A percentile compares a stretch with the other conserved stretches of the same genome.
Conservation (phyloP, 192 early-diverging fungal genomes). For the Thamnidium elegans region DNA sequence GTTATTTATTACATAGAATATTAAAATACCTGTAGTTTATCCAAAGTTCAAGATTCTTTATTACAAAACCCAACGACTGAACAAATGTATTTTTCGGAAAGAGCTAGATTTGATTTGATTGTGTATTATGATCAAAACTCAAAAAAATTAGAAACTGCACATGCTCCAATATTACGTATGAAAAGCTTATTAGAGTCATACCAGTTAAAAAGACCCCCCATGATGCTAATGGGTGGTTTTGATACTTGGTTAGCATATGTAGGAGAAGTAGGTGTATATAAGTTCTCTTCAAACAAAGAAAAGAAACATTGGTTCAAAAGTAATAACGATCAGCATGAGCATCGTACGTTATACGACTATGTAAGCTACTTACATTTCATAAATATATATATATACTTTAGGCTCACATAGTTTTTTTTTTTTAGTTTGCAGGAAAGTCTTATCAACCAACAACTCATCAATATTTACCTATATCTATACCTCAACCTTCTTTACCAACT, state of each 20-base stretch:
- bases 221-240: constrained; percentile 79
- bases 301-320: not conserved
- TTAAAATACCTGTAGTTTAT: not conserved
- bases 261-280: constrained; percentile 45
- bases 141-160: constrained; percentile 33
- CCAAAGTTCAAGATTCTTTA: constrained; percentile 51
- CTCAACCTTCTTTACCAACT: constrained; percentile 17
- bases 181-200: constrained; percentile 47
- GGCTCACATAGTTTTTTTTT: not conserved
- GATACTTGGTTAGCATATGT: constrained; percentile 65
- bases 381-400: not conserved
- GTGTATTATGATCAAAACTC: constrained; percentile 69
- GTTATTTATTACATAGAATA: not conserved
- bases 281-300: not conserved
- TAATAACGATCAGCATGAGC: not conserved
- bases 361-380: not conserved
- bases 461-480: constrained; percentile 5
- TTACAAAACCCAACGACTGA: constrained; percentile 54
- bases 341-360: constrained; percentile 7
- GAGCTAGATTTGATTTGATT: constrained; percentile 69
- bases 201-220: constrained; percentile 61
- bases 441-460: not conserved
- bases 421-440: not conserved
- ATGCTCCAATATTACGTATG: constrained; percentile 18
- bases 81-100: constrained; percentile 58